Conservation (phyloP, 176 grass and related monocot genomes). For the Cymbopogon citratus region DNA sequence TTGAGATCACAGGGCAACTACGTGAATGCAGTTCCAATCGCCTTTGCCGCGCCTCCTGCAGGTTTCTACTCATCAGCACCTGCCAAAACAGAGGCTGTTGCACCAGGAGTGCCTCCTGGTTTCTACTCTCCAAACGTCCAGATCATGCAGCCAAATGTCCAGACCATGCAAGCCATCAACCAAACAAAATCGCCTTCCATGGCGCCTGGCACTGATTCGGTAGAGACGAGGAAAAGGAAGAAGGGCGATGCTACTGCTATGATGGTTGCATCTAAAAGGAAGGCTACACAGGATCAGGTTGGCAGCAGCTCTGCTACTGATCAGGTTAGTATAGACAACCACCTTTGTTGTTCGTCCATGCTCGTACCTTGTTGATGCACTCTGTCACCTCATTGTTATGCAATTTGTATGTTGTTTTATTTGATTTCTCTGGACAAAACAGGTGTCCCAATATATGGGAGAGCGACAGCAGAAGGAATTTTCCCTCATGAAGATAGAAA, state of each 20-base stretch:
- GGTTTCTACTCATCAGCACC: not conserved
- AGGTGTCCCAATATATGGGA: constrained; percentile 6
- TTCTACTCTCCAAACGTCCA: not conserved
- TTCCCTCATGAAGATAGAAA: constrained; percentile 30
- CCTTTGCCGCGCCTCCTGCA: not conserved
- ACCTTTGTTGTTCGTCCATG: not conserved
- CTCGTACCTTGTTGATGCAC: not conserved
- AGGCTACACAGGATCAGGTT: not conserved
- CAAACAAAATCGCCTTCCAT: not conserved
- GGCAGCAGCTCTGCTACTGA: not conserved
- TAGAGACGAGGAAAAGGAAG: constrained; percentile 23
- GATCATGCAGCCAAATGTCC: too few relatives aligned
- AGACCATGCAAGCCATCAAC: not conserved
- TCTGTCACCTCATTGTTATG: not conserved
- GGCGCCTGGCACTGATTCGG: not conserved
- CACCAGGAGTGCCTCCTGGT: not conserved
- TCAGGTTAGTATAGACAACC: constrained; percentile 2
- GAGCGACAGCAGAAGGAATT: constrained; percentile 12
- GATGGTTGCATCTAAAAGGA: not conserved
- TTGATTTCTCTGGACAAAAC: constrained; percentile 1
- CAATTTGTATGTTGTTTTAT: not conserved
- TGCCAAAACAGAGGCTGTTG: not conserved
- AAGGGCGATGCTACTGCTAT: not conserved
- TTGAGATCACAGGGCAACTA: not conserved
- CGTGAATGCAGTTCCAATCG: not conserved